These are phyloP conservation scores for Adenanthera pavonina DNA, from an alignment of 306 rosid genomes.

Conservation along the genomic window DNA sequence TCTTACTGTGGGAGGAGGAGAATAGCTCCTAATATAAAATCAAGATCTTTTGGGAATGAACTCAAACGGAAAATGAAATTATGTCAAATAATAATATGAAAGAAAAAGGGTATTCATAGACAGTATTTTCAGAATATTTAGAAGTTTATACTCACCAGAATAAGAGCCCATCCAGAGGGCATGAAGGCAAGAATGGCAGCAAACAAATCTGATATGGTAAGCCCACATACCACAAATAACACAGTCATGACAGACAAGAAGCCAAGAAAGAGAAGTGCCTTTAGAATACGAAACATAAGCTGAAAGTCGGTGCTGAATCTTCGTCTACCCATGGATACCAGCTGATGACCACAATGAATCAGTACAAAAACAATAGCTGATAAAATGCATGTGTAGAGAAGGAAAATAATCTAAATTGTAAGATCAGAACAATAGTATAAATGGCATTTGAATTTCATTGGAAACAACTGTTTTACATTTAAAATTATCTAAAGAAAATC, in stretches of 20 bases:
- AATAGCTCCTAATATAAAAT: background rate
- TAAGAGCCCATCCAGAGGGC: constrained; percentile 60
- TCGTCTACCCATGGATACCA: constrained; percentile 29
- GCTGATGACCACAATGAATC: background rate
- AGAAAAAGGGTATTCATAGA: background rate
- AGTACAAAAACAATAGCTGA: background rate
- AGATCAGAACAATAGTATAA: background rate
- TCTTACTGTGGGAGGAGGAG: background rate
- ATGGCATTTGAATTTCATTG: background rate
- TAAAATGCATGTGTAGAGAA: background rate
- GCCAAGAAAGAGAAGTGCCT: constrained; percentile 30
- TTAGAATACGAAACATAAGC: constrained; percentile 26
- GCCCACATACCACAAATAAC: constrained; percentile 25
- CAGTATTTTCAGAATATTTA: background rate
- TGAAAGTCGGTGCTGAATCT: constrained; percentile 32
- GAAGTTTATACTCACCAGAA: constrained; percentile 15
- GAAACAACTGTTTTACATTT: background rate
- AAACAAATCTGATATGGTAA: constrained; percentile 42
- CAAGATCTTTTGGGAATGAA: background rate
- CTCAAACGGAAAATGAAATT: constrained; percentile 5
- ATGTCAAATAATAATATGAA: background rate
- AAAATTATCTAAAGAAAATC: constrained; percentile 7
- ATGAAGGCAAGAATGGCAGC: constrained; percentile 54
- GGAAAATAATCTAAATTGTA: background rate
- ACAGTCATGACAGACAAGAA: constrained; percentile 28